These are phyloP conservation scores for Ceratopteris richardii DNA, from an alignment of 75 land plant genomes.

Conservation along the genomic window DNA sequence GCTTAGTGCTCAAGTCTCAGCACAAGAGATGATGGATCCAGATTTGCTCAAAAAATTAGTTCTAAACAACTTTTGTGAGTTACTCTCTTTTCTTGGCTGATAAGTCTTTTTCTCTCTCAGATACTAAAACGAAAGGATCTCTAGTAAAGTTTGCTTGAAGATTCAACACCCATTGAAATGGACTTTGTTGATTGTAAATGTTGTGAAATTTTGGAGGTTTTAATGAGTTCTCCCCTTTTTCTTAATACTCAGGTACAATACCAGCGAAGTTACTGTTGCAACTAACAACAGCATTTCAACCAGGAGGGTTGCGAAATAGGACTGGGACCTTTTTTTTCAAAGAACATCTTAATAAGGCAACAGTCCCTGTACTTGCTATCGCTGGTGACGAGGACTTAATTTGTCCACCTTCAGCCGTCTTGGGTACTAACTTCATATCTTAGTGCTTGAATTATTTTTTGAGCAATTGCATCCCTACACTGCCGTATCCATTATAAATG, in stretches of 20 bases:
- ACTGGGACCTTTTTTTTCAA: conserved; percentile 66
- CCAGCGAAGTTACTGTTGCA: conserved; percentile 87
- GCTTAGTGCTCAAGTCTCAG: conserved; percentile 74
- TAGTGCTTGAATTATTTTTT: too few species aligned
- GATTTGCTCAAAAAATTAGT: conserved; percentile 79
- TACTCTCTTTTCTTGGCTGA: neutral
- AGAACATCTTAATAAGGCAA: conserved; percentile 45
- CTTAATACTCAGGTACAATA: conserved; percentile 61
- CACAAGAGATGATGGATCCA: conserved; percentile 93
- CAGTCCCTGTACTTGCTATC: conserved; percentile 75
- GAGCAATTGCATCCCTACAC: too few species aligned
- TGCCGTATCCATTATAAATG: too few species aligned
- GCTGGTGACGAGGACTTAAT: conserved; percentile 92
- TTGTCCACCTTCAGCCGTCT: conserved; percentile 94
- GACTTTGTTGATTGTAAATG: too few species aligned
- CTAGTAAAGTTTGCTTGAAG: too few species aligned
- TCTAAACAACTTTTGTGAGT: conserved; percentile 86
- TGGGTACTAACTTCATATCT: conserved; percentile 52
- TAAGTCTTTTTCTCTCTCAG: too few species aligned
- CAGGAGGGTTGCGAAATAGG: conserved; percentile 73
- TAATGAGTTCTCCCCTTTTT: too few species aligned
- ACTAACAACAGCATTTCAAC: conserved; percentile 79
- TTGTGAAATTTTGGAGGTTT: too few species aligned
- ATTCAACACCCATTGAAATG: too few species aligned
- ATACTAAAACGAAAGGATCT: too few species aligned